Evolutionary conservation across 2,329 filamentous ascomycete species (phyloP).

Genomic region (Exophiala sp.): DNA sequence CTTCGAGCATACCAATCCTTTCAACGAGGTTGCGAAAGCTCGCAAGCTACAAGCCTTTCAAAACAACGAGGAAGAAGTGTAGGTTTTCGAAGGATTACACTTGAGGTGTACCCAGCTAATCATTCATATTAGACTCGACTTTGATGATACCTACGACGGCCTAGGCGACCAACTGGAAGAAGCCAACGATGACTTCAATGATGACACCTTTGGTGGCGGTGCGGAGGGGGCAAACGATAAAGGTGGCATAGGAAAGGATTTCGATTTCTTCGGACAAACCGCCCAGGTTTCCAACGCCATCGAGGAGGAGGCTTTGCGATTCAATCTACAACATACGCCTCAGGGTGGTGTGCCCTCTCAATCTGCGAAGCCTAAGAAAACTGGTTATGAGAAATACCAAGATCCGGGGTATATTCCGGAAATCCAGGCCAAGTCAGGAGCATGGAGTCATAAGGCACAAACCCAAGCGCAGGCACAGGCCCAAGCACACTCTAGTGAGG

Average conservation of each 20-base stretch:
- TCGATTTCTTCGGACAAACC: conserved; percentile 93
- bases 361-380: conserved; percentile 58
- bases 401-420: conserved; percentile 80
- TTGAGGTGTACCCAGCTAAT: conserved; percentile 6
- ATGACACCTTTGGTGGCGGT: conserved; percentile 77
- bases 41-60: conserved; percentile 38
- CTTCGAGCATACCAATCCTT: conserved; percentile 85
- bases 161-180: conserved; percentile 87
- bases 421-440: conserved; percentile 82
- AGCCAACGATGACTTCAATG: conserved; percentile 88
- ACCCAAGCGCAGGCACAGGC: conserved; percentile 19
- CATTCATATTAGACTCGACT: conserved; percentile 63
- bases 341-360: conserved; percentile 35
- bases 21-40: conserved; percentile 67
- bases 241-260: conserved; percentile 73
- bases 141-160: conserved; percentile 96
- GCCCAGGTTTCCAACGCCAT: conserved; percentile 80
- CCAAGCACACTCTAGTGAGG: conserved; percentile 30
- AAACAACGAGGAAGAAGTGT: conserved; percentile 57
- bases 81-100: conserved; percentile 19
- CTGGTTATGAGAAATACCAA: conserved; percentile 87
- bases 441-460: conserved; percentile 69
- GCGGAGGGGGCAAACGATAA: conserved; percentile 41
- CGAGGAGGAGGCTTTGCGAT: conserved; percentile 84
- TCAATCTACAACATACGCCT: conserved; percentile 59